phyloP scores from a whole-genome alignment of 495 filamentous ascomycete species.

The Letharia columbiana region DNA sequence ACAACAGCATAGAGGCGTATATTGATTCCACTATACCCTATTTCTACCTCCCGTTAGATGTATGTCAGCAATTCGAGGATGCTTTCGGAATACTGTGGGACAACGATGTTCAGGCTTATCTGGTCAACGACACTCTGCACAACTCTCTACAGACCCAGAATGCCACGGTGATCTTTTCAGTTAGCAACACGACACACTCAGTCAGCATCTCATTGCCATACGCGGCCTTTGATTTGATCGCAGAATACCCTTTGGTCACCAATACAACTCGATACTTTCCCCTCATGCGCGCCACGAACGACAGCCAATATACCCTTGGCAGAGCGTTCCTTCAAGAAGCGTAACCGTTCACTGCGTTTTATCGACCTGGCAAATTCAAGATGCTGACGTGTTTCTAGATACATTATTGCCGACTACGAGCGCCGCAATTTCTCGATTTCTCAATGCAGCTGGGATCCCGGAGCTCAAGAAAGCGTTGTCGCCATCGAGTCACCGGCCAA shows the following conservation, averaged over 20 bases:
- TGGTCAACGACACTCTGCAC: conserved; percentile 42
- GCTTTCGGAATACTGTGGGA: conserved; percentile 44
- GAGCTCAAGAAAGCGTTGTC: conserved; percentile 16
- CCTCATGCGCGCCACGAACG: conserved; percentile 41
- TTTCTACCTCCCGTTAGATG: conserved; percentile 43
- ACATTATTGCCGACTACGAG: conserved; percentile 27
- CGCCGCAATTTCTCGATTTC: conserved; percentile 25
- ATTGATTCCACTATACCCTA: conserved; percentile 50
- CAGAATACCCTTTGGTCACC: conserved; percentile 30
- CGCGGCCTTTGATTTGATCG: conserved; percentile 42
- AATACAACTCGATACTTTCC: conserved; percentile 43
- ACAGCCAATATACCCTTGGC: conserved; percentile 45
- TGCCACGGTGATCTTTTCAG: conserved; percentile 40
- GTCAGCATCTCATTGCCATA: conserved; percentile 47
- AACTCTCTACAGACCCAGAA: conserved; percentile 37
- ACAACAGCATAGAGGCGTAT: conserved; percentile 31
- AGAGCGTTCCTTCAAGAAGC: conserved; percentile 54
- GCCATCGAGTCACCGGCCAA: conserved; percentile 16
- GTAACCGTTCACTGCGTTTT: conserved; percentile 7
- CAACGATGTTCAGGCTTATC: conserved; percentile 37
- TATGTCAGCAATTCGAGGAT: conserved; percentile 45
- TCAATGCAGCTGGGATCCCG: conserved; percentile 19
- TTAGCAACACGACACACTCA: conserved; percentile 33
- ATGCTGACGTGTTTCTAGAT: conserved; percentile 11
- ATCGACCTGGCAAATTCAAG: not conserved